phyloP scores from a whole-genome alignment of 2,329 filamentous ascomycete species.

The Diaporthe citri region DNA sequence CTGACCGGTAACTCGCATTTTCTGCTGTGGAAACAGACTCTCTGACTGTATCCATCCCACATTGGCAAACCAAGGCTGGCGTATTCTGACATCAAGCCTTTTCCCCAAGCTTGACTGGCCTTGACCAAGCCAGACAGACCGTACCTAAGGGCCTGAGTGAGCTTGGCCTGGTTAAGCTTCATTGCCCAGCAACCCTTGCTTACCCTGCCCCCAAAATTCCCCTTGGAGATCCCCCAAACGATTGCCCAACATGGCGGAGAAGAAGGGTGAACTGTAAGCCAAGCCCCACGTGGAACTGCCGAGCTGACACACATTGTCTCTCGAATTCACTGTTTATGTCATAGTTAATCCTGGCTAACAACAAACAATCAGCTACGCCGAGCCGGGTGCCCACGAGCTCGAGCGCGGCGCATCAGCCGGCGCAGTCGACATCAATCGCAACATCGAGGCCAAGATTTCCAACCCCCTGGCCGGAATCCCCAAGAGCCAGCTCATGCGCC shows the following conservation, averaged over 20 bases:
- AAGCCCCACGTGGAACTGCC: neutral
- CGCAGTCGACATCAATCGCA: slow-evolving; percentile 56
- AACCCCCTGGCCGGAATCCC: slow-evolving; percentile 65
- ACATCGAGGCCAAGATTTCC: slow-evolving; percentile 61
- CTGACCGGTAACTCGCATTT: neutral
- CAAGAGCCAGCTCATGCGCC: slow-evolving; percentile 62
- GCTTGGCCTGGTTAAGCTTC: slow-evolving; percentile 28
- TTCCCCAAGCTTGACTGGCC: neutral
- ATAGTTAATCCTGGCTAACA: neutral
- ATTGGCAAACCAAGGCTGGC: neutral
- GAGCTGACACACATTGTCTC: neutral
- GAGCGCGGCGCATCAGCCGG: slow-evolving; percentile 12
- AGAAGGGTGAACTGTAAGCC: slow-evolving; percentile 27
- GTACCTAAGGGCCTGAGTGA: slow-evolving; percentile 2
- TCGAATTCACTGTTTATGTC: neutral
- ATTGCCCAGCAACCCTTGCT: neutral
- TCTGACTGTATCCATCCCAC: neutral
- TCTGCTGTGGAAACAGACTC: neutral
- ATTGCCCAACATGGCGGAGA: slow-evolving; percentile 15
- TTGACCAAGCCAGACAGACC: slow-evolving; percentile 1
- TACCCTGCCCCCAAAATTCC: neutral
- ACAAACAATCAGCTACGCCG: neutral
- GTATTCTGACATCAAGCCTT: slow-evolving; percentile 1
- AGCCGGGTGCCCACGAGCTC: slow-evolving; percentile 14
- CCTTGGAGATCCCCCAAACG: neutral